phyloP scores from a whole-genome alignment of 352 stramenopile genomes.

The Blastocystis sp. region DNA sequence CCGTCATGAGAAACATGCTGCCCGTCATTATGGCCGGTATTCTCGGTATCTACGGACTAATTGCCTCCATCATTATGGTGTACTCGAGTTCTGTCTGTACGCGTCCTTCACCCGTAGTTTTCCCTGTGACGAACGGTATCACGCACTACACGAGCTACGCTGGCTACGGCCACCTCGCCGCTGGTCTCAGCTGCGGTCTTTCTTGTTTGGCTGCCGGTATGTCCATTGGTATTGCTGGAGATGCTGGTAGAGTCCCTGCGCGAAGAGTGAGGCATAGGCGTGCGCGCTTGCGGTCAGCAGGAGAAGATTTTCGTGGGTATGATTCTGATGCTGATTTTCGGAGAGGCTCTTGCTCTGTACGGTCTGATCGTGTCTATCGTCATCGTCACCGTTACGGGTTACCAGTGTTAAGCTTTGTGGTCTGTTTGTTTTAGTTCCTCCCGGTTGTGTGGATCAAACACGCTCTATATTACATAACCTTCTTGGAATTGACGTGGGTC shows the following conservation, averaged over 20 bases:
- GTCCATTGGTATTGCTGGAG: constrained; percentile 84
- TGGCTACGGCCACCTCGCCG: constrained; percentile 84
- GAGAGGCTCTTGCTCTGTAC: constrained; percentile 93
- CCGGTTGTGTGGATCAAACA: constrained; percentile 16
- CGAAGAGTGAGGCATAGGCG: constrained; percentile 79
- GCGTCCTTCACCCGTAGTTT: too few relatives aligned
- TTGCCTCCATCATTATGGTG: constrained; percentile 84
- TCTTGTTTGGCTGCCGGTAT: constrained; percentile 84
- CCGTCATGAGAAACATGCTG: constrained; percentile 98
- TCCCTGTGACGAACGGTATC: constrained; percentile 11
- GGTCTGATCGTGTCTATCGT: constrained; percentile 93
- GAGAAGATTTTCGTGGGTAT: constrained; percentile 97
- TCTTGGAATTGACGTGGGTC: constrained; percentile 44
- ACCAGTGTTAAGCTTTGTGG: constrained; percentile 36
- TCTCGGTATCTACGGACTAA: constrained; percentile 87
- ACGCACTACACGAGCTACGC: constrained; percentile 82
- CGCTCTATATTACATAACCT: constrained; percentile 33
- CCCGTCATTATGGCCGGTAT: constrained; percentile 96
- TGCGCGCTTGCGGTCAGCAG: constrained; percentile 93
- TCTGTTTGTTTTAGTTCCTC: constrained; percentile 2
- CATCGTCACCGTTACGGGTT: constrained; percentile 76
- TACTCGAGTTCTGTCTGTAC: constrained; percentile 72
- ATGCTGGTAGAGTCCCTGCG: constrained; percentile 80
- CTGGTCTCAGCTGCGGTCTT: constrained; percentile 83
- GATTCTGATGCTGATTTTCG: constrained; percentile 99